Evolutionary conservation across 1,139 yeast species (phyloP).

Genomic region (Blastobotrys apis): DNA sequence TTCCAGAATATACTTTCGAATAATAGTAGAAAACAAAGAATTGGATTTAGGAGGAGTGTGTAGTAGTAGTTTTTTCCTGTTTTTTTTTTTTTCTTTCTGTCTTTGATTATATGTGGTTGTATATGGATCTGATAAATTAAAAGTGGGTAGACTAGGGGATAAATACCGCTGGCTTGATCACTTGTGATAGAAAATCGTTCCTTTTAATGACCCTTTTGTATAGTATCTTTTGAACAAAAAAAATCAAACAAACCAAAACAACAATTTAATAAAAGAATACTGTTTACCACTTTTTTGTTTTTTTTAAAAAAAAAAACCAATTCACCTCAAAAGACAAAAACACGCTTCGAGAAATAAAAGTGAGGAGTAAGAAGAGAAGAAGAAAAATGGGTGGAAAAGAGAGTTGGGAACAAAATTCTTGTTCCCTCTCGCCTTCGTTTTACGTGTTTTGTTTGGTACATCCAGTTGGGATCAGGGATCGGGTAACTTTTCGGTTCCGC

Average conservation of each 20-base stretch:
- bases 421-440: neutral
- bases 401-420: neutral
- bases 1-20: too few species aligned
- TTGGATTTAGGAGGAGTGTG: neutral
- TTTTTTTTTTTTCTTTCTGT: constrained; percentile 3
- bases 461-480: neutral
- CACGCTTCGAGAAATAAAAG: neutral
- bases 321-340: neutral
- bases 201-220: too few species aligned
- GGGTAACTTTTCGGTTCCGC: neutral
- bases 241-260: neutral
- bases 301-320: neutral
- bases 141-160: too few species aligned
- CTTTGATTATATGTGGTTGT: neutral
- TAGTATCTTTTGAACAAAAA: neutral
- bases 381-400: neutral
- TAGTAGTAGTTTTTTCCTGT: neutral
- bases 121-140: neutral
- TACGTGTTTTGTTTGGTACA: neutral
- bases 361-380: neutral
- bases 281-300: neutral
- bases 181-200: neutral
- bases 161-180: too few species aligned
- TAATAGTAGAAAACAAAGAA: too few species aligned
- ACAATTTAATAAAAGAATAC: neutral